Evolutionary conservation across 805 yeast genomes (phyloP), one percentile per base, ranked within the genome.

Genomic region (Huiozyma sinensis): DNA sequence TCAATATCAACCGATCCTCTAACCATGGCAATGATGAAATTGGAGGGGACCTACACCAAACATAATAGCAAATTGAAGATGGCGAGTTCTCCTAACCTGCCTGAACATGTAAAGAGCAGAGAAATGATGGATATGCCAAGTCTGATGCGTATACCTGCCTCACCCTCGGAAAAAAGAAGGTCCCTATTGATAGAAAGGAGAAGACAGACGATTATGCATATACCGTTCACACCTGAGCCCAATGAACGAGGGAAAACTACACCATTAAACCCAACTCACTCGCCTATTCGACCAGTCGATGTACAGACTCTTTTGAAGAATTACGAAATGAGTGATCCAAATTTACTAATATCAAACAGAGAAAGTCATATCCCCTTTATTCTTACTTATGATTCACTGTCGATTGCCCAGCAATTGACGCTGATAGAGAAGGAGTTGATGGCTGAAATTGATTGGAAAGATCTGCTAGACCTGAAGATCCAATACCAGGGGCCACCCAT

Each of bases 361-460:
- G 73, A 71, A 5, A 66, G 73, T 28, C 98, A 92, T 60, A 74
- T 83, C 7, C 88, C 97, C 2, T 90, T 92, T 58, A 72, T 89
- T 32, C 69, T 92, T 53, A 77, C 82, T 61, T 81, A 77, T 59
- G 78, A 73, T 44, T 79, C 95, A 1, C 64, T 68, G 44, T 66
- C 74, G 0, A 64, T 92, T 30, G 88, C 94, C 6, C 75, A 79
- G 50, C 97, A 90, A 50, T 71, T 90, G 63, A 90, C 97, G 0
- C 60, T 85, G 40, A 83, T 90, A 50, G 98, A 92, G 61, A 71
- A 79, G 43, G 97, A 92, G 60, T 75, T 88, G 37, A 63, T 89
- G 24, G 72, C 77, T 42, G 95, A 87, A 55, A 73, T 92, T 35
- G 97, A 90, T 60, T 90, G 97, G 97, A 81, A 79, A 54, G 95